These are phyloP conservation scores for Thoreauomyces humboldtii DNA, from an alignment of 192 early-diverging fungal species.

Conservation along the genomic window DNA sequence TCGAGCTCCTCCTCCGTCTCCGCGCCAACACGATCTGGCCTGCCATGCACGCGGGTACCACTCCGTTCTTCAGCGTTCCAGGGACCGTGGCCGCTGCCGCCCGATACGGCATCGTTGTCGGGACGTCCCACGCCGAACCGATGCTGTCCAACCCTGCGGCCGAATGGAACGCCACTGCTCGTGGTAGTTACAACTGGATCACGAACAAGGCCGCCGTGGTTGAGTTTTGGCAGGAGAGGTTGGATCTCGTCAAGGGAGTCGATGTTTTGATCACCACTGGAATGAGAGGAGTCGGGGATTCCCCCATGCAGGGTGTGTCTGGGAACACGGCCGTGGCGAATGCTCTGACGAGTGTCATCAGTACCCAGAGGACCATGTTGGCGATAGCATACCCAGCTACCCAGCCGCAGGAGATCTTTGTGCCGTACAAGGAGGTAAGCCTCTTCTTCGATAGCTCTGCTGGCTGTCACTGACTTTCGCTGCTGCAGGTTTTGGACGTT, in stretches of 20 bases:
- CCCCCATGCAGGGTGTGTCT: neutral
- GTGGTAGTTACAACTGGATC: conserved; percentile 11
- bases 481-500: conserved; percentile 13
- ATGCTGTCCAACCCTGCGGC: conserved; percentile 12
- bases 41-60: conserved; percentile 12
- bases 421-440: conserved; percentile 27
- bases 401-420: conserved; percentile 11
- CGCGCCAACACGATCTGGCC: conserved; percentile 31
- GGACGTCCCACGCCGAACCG: conserved; percentile 27
- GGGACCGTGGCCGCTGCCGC: conserved; percentile 3
- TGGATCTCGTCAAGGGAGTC: neutral
- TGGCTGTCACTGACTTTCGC: no score
- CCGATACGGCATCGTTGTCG: conserved; percentile 26
- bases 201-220: conserved; percentile 8
- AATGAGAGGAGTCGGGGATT: neutral
- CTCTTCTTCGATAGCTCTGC: no score
- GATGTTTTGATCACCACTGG: neutral
- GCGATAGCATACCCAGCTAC: neutral
- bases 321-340: neutral
- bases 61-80: neutral
- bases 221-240: neutral
- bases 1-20: conserved; percentile 28
- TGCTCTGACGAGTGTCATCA: neutral
- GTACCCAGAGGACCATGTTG: neutral
- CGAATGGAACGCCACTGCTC: conserved; percentile 9